Evolutionary conservation across 2,329 filamentous ascomycete genomes (phyloP).

Genomic region (Torrubiella hemipterigena): DNA sequence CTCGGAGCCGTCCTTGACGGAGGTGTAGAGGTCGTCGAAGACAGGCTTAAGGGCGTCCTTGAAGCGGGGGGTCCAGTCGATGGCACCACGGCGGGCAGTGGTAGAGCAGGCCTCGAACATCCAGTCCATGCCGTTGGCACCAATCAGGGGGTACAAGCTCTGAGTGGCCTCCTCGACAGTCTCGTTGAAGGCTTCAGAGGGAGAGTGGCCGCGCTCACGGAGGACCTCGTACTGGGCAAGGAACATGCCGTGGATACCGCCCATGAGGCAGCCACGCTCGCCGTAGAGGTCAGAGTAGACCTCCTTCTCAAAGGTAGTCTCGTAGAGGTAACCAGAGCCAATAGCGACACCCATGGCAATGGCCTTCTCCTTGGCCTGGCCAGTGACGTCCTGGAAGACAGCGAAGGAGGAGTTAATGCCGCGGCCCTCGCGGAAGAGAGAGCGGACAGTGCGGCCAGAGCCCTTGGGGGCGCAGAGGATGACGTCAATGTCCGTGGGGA

Average conservation of each 20-base stretch:
- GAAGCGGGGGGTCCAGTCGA: slow-evolving; percentile 96
- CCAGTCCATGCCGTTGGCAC: slow-evolving; percentile 98
- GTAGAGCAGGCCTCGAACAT: slow-evolving; percentile 99
- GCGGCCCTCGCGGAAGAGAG: slow-evolving; percentile 97
- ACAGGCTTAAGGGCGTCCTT: slow-evolving; percentile 98
- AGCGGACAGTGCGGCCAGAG: slow-evolving; percentile 95
- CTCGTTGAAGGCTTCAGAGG: slow-evolving; percentile 99
- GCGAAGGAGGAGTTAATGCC: slow-evolving; percentile 99
- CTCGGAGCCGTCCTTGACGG: slow-evolving; percentile 83
- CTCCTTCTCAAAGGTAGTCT: slow-evolving; percentile 99
- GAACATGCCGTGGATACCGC: slow-evolving; percentile 99
- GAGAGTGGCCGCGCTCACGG: slow-evolving; percentile 94
- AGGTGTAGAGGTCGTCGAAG: slow-evolving; percentile 94
- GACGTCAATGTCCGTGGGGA: slow-evolving; percentile 91
- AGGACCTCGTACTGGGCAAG: slow-evolving; percentile 99
- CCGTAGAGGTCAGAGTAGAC: slow-evolving; percentile 99
- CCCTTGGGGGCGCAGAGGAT: slow-evolving; percentile 99
- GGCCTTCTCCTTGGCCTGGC: slow-evolving; percentile 96
- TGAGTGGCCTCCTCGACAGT: slow-evolving; percentile 99
- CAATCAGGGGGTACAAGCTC: slow-evolving; percentile 94
- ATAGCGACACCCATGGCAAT: slow-evolving; percentile 93
- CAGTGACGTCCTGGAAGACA: slow-evolving; percentile 96
- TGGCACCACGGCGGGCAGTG: slow-evolving; percentile 93
- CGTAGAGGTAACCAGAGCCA: slow-evolving; percentile 96
- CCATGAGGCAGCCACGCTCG: slow-evolving; percentile 99